A percentile compares a stretch with the other conserved stretches of the same genome.
These are phyloP conservation scores for Boletellus emodensis DNA, from an alignment of 768 basidiomycete species.

Conservation along the genomic window DNA sequence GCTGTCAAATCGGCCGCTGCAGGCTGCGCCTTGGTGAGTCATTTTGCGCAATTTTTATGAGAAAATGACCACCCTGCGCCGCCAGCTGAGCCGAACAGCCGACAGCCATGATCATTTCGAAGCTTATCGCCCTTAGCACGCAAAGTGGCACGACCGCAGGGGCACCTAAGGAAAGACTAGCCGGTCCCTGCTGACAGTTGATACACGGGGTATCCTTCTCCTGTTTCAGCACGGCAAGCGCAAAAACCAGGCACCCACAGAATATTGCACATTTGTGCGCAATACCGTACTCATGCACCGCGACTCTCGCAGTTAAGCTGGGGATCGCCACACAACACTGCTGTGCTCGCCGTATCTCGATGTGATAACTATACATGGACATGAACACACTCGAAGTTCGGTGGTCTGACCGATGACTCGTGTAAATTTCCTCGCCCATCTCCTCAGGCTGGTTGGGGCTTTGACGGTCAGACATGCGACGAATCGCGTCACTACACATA, in stretches of 20 bases:
- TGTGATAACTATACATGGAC: not conserved
- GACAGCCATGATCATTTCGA: not conserved
- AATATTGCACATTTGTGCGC: not conserved
- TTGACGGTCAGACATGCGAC: conserved; percentile 2
- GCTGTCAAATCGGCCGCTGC: conserved; percentile 3
- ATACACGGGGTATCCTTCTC: not conserved
- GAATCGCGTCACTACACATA: not conserved
- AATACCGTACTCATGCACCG: no score
- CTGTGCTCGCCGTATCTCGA: not conserved
- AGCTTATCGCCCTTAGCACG: not conserved
- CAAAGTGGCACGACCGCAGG: not conserved
- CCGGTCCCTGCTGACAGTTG: not conserved
- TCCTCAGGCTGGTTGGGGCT: conserved; percentile 4
- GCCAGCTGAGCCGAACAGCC: not conserved
- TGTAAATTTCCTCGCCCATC: conserved; percentile 3
- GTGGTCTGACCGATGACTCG: not conserved
- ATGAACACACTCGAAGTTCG: not conserved
- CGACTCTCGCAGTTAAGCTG: conserved; percentile 3
- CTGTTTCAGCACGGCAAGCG: not conserved
- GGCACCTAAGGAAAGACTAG: not conserved
- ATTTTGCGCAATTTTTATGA: conserved; percentile 6
- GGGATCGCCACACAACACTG: not conserved
- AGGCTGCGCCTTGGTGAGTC: conserved; percentile 1
- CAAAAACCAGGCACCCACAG: not conserved
- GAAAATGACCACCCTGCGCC: conserved; percentile 1